These are phyloP conservation scores for Suillus spraguei DNA, from an alignment of 768 basidiomycete genomes.

Conservation along the genomic window DNA sequence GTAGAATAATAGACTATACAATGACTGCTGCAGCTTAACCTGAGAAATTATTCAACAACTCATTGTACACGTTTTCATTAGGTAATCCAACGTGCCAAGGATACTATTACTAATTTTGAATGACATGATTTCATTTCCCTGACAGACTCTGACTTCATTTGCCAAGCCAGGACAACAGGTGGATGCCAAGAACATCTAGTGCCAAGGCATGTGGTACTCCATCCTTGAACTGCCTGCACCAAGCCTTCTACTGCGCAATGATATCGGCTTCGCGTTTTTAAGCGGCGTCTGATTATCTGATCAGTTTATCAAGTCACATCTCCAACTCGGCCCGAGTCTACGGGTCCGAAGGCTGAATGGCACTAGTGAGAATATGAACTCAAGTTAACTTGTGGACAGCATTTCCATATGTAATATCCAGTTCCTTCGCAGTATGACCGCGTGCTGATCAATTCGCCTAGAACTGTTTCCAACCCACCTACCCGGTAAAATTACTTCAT, in stretches of 20 bases:
- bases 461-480: not conserved
- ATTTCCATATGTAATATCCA: not conserved
- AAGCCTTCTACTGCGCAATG: not conserved
- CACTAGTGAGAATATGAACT: not conserved
- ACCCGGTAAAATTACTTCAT: not conserved
- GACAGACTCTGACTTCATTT: conserved; percentile 4
- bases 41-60: not conserved
- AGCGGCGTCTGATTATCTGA: not conserved
- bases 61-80: not conserved
- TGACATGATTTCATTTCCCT: conserved; percentile 1
- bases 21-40: not conserved
- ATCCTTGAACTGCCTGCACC: not conserved
- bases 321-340: no score
- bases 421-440: not conserved
- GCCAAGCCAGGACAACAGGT: not conserved
- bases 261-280: not conserved
- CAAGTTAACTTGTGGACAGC: not conserved
- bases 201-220: not conserved
- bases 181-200: not conserved
- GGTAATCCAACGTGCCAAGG: not conserved
- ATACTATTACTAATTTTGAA: not conserved
- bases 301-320: no score
- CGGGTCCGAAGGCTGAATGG: not conserved
- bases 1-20: no score
- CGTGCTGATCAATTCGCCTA: not conserved